phyloP scores from a whole-genome alignment of 176 grass and related monocot genomes.

The Cocos nucifera region DNA sequence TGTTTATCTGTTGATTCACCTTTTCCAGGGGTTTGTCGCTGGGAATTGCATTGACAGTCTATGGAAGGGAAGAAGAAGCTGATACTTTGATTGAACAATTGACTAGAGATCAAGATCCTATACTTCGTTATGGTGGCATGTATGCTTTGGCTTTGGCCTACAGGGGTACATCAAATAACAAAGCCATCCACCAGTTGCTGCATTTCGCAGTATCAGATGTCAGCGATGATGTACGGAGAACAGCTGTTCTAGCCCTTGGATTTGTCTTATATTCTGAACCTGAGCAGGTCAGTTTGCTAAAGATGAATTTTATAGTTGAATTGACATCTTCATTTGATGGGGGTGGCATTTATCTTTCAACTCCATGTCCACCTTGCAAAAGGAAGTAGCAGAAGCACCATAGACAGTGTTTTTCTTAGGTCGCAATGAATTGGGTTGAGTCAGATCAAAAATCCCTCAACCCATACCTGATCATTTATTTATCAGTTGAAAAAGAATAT shows the following conservation, averaged over 20 bases:
- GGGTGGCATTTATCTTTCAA: too few relatives aligned
- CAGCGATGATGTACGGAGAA: constrained; percentile 98
- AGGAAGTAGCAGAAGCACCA: too few relatives aligned
- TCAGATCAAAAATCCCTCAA: too few relatives aligned
- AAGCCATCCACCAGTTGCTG: constrained; percentile 94
- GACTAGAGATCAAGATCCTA: constrained; percentile 99
- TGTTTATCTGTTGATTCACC: neutral
- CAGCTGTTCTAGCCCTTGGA: constrained; percentile 94
- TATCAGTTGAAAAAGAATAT: too few relatives aligned
- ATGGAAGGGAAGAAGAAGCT: constrained; percentile 95
- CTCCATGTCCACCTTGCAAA: too few relatives aligned
- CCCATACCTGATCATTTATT: too few relatives aligned
- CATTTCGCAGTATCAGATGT: constrained; percentile 99
- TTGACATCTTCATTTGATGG: too few relatives aligned
- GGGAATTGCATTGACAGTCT: constrained; percentile 90
- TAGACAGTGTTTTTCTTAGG: too few relatives aligned
- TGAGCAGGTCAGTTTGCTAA: constrained; percentile 53
- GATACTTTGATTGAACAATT: constrained; percentile 94
- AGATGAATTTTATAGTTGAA: too few relatives aligned
- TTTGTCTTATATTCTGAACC: constrained; percentile 97
- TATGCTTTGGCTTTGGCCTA: constrained; percentile 96
- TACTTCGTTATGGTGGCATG: constrained; percentile 98
- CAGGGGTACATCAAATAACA: constrained; percentile 94
- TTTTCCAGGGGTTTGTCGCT: constrained; percentile 67
- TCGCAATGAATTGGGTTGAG: too few relatives aligned